Base-by-base conservation (phyloP, 305 asterid genomes). In the Rubia peregrina region DNA sequence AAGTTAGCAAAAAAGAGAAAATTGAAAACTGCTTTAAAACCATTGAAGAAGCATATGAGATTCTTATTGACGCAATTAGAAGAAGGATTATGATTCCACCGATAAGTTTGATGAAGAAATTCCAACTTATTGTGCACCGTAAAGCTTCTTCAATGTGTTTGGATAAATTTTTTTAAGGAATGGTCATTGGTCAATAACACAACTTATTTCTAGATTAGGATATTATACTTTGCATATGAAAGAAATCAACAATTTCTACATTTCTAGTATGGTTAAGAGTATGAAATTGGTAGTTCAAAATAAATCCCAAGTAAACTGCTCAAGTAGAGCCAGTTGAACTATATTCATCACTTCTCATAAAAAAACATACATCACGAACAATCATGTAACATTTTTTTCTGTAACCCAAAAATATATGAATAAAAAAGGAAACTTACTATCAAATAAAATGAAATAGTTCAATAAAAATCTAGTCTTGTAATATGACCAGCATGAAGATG, bases 101-200 rank as follows among this genome's bases (percentile, higher is more conserved):
- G 99, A 94, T 79, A 98, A 94, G 86, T 94, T 94, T 82, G 99
- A 94, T 82, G 99, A 94, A 76, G 98, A 91, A 73, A 81, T 94
- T 60, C 99, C 99, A 24, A 61, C 53, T 43, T 96, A 91, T 4
- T 94, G 99, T 71, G 84, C 95, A 7, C 96, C 98, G 5, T 95
- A 88, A 74, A 97, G 91, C 71, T 91, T 94, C 79, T 94, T 83
- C 77, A n/a, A 94, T 87, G 96, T 94, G 70, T 94, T 80, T 70
- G 98, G 98, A 71, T 97, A 96, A 57, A 96, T 95, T 6, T 94
- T 94, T 73, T 65, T 91, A 85, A 89, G 99, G 85, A 94, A 94
- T 77, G 99, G 99, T 1, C 96, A 96, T 4, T 94, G 99, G 98
- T 94, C 99, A 14, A 89, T 89, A 11, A 74, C 49, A 75, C 93